Base-by-base conservation (phyloP, 129 eudicot genomes). In the Pulicaria dysenterica region DNA sequence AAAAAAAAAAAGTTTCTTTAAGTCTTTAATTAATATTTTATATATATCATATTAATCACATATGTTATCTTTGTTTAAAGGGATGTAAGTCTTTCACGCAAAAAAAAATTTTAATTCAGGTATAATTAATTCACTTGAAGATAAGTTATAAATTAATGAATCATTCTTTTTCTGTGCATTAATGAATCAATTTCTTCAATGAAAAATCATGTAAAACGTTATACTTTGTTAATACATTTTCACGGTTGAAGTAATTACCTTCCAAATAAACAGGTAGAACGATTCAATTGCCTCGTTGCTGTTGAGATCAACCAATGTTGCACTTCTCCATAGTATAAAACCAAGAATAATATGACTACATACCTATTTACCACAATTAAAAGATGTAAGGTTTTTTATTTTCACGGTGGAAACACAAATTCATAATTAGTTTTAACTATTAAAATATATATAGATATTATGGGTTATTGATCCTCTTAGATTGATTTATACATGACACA, bases 201-300 rank as follows among this genome's bases (percentile, higher is more conserved):
- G 2, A 24, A 24, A 24, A 24, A 24, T 24, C 31, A 24, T 24
- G 31, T n/a, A 14, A 51, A 4, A 57, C 3, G 14, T 57, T 31
- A 8, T 24, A 57, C 24, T 19, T 57, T 58, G 16, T 17, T 43
- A 44, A 64, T 5, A 44, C 15, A 12, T 58, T 58, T 5, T 6
- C 14, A 14, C 38, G 46, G 10, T 4, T 13, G 14, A 66, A 75
- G 47, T 56, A 19, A 38, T 61, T 77, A 77, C 82, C 82, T 69
- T 77, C 77, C 82, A 77, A 70, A 77, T 51, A 44, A 77, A 77
- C 34, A 41, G 13, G 64, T 77, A 77, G 58, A 77, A 77, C 15
- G 76, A 70, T 77, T 69, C 82, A 50, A 54, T 61, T 41, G 77
- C 57, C 24, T 61, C 77, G 6, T 51, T 50, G 76, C 66, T 70